Evolutionary conservation across 2,329 filamentous ascomycete species (phyloP), one percentile per base, ranked within the genome.

Genomic region (Neopestalotiopsis rosae): DNA sequence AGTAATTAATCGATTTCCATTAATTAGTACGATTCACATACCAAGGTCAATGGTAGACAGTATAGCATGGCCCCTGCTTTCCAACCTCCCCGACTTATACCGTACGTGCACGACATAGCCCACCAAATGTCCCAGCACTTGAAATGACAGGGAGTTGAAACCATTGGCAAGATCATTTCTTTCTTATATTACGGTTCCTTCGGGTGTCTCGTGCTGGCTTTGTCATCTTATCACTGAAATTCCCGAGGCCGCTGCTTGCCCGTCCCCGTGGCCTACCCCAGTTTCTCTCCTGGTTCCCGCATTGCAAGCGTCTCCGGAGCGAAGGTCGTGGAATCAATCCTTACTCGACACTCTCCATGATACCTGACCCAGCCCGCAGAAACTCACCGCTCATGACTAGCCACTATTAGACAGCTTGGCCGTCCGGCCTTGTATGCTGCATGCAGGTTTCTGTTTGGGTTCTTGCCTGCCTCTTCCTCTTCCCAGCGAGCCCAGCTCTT

Each of bases 301-400:
- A 52, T 52, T 38, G 34, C 34, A 38, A 38, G 34, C 34, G 34
- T 38, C 34, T 38, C 17, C 45, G 20, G 9, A 52, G n/a, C 45
- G 45, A 52, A 52, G n/a, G 45, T 52, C 20, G 45, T 52, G 9
- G 45, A 52, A 52, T 52, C 45, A 14, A n/a, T 52, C n/a, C 20
- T 49, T 49, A 49, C 42, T 49, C 42, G 13, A 49, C n/a, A 49
- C 14, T 14, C 13, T 49, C 58, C 62, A 12, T 24, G 49, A 24
- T 17, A 40, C 64, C 40, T 63, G 58, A 20, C 17, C 17, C 66
- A 58, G 34, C 34, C 34, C 34, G 34, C 34, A 38, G 34, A 67
- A 67, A 67, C 66, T 67, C 66, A 63, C 66, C 58, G 66, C 66
- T 42, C 49, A 59, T 32, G 52, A 38, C 52, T 56, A 52, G 61